Conservation (phyloP, 352 stramenopile genomes). For the Phytophthora foliorum region DNA sequence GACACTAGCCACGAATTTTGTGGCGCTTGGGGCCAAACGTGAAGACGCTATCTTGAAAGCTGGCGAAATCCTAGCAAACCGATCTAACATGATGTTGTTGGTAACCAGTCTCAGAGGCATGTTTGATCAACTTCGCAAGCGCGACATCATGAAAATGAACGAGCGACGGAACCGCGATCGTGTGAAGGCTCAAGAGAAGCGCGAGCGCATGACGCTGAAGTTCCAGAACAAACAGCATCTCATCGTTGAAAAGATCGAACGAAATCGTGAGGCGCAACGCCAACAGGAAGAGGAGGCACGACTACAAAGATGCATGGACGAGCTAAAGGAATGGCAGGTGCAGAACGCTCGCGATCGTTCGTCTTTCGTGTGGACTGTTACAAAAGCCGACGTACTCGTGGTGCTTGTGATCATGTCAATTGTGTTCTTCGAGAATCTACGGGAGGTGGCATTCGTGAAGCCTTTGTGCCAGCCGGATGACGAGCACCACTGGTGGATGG, state of each 20-base stretch:
- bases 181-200: conserved; percentile 65
- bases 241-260: conserved; percentile 71
- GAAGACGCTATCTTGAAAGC: conserved; percentile 79
- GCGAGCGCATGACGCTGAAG: conserved; percentile 68
- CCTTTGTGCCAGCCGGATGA: conserved; percentile 61
- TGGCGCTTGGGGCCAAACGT: conserved; percentile 67
- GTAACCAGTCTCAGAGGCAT: conserved; percentile 68
- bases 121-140: conserved; percentile 80
- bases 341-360: conserved; percentile 47
- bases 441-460: conserved; percentile 68
- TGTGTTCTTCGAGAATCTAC: conserved; percentile 82
- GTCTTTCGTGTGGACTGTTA: conserved; percentile 70
- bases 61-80: conserved; percentile 79
- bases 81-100: conserved; percentile 86
- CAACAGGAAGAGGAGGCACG: conserved; percentile 61
- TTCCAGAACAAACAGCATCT: conserved; percentile 76
- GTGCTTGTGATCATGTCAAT: conserved; percentile 79
- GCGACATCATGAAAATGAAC: conserved; percentile 84
- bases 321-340: conserved; percentile 44
- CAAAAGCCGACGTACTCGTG: conserved; percentile 77
- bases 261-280: conserved; percentile 56
- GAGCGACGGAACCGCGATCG: conserved; percentile 70
- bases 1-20: conserved; percentile 67
- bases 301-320: conserved; percentile 38
- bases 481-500: conserved; percentile 57